phyloP scores from a whole-genome alignment of 371 early-diverging fungal species.

The Saksenaea vasiformis region DNA sequence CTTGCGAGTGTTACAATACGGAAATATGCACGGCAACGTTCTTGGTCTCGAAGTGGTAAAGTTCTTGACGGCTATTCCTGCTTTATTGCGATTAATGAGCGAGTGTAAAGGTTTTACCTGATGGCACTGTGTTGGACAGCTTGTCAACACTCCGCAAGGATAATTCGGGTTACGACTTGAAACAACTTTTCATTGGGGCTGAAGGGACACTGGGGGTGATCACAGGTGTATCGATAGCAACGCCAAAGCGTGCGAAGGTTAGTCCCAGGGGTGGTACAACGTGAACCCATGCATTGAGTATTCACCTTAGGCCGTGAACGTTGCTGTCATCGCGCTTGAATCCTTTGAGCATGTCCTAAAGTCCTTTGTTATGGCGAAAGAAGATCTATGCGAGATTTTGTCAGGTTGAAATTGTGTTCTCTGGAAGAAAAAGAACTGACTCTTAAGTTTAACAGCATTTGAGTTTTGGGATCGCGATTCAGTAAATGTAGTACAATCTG shows the following conservation, averaged over 20 bases:
- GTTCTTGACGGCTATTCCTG: background rate
- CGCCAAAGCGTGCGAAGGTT: slow-evolving; percentile 44
- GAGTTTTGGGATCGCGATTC: slow-evolving; percentile 81
- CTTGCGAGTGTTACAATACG: slow-evolving; percentile 81
- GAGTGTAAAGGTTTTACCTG: slow-evolving; percentile 68
- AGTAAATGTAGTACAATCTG: slow-evolving; percentile 52
- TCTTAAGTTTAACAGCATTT: slow-evolving; percentile 51
- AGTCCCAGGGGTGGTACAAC: background rate
- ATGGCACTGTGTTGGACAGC: slow-evolving; percentile 89
- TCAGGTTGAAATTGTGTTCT: slow-evolving; percentile 31
- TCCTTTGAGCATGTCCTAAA: slow-evolving; percentile 46
- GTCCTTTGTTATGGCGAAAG: slow-evolving; percentile 48
- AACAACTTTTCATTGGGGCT: slow-evolving; percentile 88
- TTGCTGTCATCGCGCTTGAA: slow-evolving; percentile 42
- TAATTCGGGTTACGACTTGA: slow-evolving; percentile 85
- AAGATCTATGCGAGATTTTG: slow-evolving; percentile 47
- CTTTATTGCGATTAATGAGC: background rate
- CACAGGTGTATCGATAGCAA: slow-evolving; percentile 75
- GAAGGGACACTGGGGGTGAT: slow-evolving; percentile 88
- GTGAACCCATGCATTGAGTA: background rate
- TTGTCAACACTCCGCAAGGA: slow-evolving; percentile 83
- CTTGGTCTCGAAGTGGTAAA: slow-evolving; percentile 77
- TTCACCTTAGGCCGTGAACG: slow-evolving; percentile 32
- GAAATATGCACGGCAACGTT: slow-evolving; percentile 87
- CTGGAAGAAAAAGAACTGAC: background rate